Conservation (phyloP, 495 filamentous ascomycete species). For the Neurospora intermedia region DNA sequence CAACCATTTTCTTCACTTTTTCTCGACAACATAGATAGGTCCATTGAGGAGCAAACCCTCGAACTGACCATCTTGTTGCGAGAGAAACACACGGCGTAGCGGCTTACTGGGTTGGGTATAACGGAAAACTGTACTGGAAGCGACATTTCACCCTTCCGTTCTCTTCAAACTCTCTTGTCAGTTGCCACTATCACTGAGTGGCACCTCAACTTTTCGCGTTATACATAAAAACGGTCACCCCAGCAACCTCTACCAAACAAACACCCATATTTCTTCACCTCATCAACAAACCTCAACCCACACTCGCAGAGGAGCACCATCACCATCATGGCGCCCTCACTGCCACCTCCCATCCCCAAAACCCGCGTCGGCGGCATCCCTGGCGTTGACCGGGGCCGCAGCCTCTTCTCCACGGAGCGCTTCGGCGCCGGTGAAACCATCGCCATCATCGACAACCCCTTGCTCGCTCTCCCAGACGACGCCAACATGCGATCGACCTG, state of each 20-base stretch:
- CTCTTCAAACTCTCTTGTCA: neutral
- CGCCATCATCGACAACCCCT: conserved; percentile 27
- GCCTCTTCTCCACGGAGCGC: conserved; percentile 21
- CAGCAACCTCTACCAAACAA: neutral
- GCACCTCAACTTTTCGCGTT: neutral
- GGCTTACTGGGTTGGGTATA: neutral
- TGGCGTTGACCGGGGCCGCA: conserved; percentile 20
- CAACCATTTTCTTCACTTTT: neutral
- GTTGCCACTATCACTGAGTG: neutral
- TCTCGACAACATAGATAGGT: neutral
- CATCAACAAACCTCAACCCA: neutral
- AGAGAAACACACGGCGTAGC: neutral
- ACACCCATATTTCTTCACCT: neutral
- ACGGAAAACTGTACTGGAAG: neutral
- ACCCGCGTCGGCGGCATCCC: neutral
- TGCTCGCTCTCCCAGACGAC: conserved; percentile 33
- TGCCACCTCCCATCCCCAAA: conserved; percentile 2
- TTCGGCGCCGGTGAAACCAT: conserved; percentile 32
- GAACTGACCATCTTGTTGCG: neutral
- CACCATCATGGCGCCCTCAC: conserved; percentile 10
- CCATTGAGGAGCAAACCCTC: neutral
- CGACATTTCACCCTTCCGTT: neutral
- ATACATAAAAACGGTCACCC: neutral
- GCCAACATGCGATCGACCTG: conserved; percentile 25
- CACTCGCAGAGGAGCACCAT: neutral